Evolutionary conservation across 2,329 filamentous ascomycete species (phyloP).

Genomic region (Clonostachys chloroleuca): DNA sequence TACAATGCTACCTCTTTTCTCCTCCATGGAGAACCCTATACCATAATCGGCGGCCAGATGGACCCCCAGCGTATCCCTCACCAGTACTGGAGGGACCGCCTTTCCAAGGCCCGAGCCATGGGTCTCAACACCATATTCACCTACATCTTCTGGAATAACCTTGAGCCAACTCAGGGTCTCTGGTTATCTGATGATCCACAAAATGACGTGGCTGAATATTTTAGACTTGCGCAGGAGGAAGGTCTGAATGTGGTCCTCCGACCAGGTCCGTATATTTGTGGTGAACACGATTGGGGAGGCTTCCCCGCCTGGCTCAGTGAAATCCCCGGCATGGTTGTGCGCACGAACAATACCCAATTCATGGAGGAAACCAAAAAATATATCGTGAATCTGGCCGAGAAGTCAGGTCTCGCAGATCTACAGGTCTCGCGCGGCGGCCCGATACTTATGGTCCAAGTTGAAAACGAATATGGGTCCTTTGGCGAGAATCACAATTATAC

Average conservation of each 20-base stretch:
- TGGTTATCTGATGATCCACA: constrained; percentile 32
- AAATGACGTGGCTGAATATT: constrained; percentile 13
- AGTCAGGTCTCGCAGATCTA: constrained; percentile 14
- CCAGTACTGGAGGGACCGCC: constrained; percentile 40
- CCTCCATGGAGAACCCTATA: constrained; percentile 28
- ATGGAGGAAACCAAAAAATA: too few species aligned
- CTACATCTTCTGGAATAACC: constrained; percentile 45
- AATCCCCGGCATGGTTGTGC: constrained; percentile 24
- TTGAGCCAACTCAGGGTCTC: constrained; percentile 31
- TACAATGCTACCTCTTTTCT: constrained; percentile 31
- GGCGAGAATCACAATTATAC: constrained; percentile 32
- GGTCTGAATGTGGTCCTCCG: constrained; percentile 35
- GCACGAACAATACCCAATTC: too few species aligned
- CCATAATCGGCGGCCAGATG: constrained; percentile 44
- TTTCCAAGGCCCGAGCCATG: constrained; percentile 83
- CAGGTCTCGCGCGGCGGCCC: constrained; percentile 36
- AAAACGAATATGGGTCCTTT: constrained; percentile 47
- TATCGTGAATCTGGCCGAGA: too few species aligned
- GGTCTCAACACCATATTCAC: constrained; percentile 63
- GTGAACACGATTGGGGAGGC: constrained; percentile 43
- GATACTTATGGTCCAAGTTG: constrained; percentile 44
- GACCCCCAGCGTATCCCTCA: constrained; percentile 43
- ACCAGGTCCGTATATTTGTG: constrained; percentile 43
- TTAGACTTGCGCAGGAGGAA: constrained; percentile 33
- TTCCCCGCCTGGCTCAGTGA: constrained; percentile 39